These are phyloP conservation scores for Russula brevipes DNA, from an alignment of 768 basidiomycete species.

Conservation along the genomic window DNA sequence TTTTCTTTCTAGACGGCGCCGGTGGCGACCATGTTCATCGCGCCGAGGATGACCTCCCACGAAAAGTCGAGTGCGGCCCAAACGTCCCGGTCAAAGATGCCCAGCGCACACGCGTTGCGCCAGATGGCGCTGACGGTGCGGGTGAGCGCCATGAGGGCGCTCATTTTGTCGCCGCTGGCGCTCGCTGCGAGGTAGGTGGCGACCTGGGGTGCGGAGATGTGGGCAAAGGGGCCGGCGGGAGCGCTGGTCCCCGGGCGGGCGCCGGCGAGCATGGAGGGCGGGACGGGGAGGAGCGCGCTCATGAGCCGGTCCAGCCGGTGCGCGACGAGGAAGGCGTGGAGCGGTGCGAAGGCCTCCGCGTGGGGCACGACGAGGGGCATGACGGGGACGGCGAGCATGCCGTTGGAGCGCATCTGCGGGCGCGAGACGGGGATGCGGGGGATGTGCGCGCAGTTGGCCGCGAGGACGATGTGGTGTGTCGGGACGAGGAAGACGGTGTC, in stretches of 20 bases:
- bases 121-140: conserved; percentile 59
- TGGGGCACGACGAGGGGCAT: conserved; percentile 67
- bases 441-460: conserved; percentile 54
- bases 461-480: conserved; percentile 57
- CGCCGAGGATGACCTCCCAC: conserved; percentile 63
- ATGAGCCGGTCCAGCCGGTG: conserved; percentile 57
- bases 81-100: conserved; percentile 56
- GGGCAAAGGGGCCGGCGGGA: conserved; percentile 24
- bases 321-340: conserved; percentile 65
- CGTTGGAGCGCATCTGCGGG: conserved; percentile 25
- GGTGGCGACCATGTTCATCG: conserved; percentile 38
- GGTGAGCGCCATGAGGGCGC: conserved; percentile 46
- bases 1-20: conserved; percentile 11
- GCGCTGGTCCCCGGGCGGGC: conserved; percentile 12
- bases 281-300: conserved; percentile 54
- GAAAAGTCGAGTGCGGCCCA: conserved; percentile 64
- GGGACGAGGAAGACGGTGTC: conserved; percentile 49
- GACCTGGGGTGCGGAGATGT: conserved; percentile 26
- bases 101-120: conserved; percentile 67
- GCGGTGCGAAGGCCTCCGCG: conserved; percentile 57
- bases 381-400: conserved; percentile 47
- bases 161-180: conserved; percentile 31
- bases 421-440: conserved; percentile 42
- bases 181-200: conserved; percentile 25
- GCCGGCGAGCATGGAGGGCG: conserved; percentile 30